These are phyloP conservation scores for Geosmithia putterillii DNA, from an alignment of 2,329 filamentous ascomycete species.

Conservation along the genomic window DNA sequence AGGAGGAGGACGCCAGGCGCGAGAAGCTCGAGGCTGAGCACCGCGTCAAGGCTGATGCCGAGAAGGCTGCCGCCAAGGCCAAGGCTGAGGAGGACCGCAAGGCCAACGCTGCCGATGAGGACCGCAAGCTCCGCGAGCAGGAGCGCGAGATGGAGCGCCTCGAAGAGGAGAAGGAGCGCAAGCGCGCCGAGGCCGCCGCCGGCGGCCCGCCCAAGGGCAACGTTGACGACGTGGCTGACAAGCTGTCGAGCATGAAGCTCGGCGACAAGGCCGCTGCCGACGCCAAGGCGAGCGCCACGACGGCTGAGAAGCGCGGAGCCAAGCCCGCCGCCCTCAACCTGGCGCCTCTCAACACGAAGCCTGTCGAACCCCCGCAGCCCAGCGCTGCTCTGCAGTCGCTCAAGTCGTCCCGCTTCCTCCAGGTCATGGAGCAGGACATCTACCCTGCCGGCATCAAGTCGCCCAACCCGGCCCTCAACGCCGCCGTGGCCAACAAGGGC, in stretches of 20 bases:
- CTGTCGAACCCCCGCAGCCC: conserved; percentile 81
- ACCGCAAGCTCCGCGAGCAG: conserved; percentile 57
- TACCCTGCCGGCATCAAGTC: conserved; percentile 80
- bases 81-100: conserved; percentile 31
- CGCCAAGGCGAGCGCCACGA: conserved; percentile 30
- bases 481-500: conserved; percentile 64
- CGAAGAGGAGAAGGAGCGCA: conserved; percentile 57
- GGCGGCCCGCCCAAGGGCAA: conserved; percentile 36
- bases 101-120: conserved; percentile 40
- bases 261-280: conserved; percentile 29
- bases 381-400: conserved; percentile 89
- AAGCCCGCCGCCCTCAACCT: conserved; percentile 88
- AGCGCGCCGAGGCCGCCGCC: conserved; percentile 36
- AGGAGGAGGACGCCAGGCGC: conserved; percentile 37
- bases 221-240: conserved; percentile 28
- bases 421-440: conserved; percentile 62
- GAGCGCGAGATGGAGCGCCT: conserved; percentile 61
- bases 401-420: conserved; percentile 80
- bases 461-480: conserved; percentile 84
- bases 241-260: conserved; percentile 39
- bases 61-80: conserved; percentile 33
- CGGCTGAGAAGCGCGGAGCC: conserved; percentile 46
- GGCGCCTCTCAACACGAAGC: conserved; percentile 66
- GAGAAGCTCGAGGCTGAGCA: conserved; percentile 34
- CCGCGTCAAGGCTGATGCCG: conserved; percentile 32